Conservation (phyloP, 2,329 filamentous ascomycete species). For the Albifimbria verrucaria region DNA sequence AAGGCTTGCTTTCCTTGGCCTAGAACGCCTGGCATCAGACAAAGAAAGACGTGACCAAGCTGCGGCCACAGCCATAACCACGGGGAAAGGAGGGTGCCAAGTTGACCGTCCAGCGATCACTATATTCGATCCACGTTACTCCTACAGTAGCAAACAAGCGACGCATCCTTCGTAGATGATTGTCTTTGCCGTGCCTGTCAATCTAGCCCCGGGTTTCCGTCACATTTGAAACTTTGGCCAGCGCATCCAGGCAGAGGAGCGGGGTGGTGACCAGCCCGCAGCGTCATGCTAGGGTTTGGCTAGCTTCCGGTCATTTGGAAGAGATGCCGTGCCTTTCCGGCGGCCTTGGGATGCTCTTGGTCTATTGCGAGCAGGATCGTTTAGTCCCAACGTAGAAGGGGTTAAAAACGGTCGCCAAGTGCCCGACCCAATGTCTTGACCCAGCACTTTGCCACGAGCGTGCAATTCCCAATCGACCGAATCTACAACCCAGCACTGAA, state of each 20-base stretch:
- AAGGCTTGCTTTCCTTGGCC: not conserved
- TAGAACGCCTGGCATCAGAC: not conserved
- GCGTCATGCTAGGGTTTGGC: conserved; percentile 1
- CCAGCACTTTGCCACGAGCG: not conserved
- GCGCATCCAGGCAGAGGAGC: conserved; percentile 1
- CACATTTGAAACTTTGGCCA: conserved; percentile 4
- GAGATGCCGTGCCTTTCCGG: not conserved
- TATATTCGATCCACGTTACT: too few relatives aligned
- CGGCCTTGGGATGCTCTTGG: too few relatives aligned
- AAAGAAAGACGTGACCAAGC: too few relatives aligned
- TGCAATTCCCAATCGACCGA: not conserved
- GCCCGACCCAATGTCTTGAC: not conserved
- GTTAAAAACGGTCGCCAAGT: too few relatives aligned
- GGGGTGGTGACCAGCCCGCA: conserved; percentile 2
- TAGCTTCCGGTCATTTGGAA: not conserved
- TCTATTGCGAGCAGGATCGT: too few relatives aligned
- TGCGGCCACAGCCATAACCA: too few relatives aligned
- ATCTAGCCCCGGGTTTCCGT: not conserved
- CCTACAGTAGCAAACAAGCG: too few relatives aligned
- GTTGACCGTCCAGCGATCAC: too few relatives aligned
- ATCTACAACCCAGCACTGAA: not conserved
- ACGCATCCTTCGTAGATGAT: too few relatives aligned
- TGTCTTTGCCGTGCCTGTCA: too few relatives aligned
- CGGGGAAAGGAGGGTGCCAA: too few relatives aligned
- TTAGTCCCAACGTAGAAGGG: too few relatives aligned